A percentile compares a stretch with the other conserved stretches of the same genome.
Conservation (phyloP, 345 rosid genomes). For the Mangifera indica region DNA sequence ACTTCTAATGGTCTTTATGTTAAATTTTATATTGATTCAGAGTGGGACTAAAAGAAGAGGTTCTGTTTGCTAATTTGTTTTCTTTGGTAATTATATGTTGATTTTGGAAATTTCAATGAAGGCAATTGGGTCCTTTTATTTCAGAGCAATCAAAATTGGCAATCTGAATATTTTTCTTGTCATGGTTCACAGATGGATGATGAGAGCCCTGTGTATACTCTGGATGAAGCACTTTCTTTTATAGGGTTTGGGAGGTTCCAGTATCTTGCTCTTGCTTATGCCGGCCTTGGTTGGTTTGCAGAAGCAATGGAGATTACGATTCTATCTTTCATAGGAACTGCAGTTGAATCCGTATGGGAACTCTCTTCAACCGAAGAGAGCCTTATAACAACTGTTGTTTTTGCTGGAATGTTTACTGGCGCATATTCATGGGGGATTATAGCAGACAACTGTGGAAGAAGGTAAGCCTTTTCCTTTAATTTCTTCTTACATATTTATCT, state of each 20-base stretch:
- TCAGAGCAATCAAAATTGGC: too few species aligned
- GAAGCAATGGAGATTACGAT: slow-evolving; percentile 56
- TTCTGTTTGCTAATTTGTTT: too few species aligned
- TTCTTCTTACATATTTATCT: too few species aligned
- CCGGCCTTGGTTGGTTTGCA: slow-evolving; percentile 40
- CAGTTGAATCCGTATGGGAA: slow-evolving; percentile 39
- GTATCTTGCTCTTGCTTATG: slow-evolving; percentile 33
- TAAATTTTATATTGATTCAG: too few species aligned
- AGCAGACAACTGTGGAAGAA: slow-evolving; percentile 42
- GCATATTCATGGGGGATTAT: slow-evolving; percentile 49
- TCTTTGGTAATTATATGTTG: too few species aligned
- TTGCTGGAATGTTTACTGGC: slow-evolving; percentile 49
- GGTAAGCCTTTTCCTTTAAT: slow-evolving; percentile 5
- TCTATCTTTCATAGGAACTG: slow-evolving; percentile 46
- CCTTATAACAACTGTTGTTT: slow-evolving; percentile 36
- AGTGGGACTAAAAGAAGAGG: too few species aligned
- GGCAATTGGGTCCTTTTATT: too few species aligned
- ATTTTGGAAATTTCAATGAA: too few species aligned
- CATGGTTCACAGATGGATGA: slow-evolving; percentile 19
- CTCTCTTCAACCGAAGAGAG: slow-evolving; percentile 41
- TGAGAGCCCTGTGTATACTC: slow-evolving; percentile 17
- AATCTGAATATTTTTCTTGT: not conserved
- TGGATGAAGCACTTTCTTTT: slow-evolving; percentile 41
- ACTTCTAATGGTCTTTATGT: too few species aligned
- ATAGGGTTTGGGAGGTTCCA: slow-evolving; percentile 48